These are phyloP conservation scores for Oehlia diaphana DNA, from an alignment of 192 early-diverging fungal species.

Conservation along the genomic window DNA sequence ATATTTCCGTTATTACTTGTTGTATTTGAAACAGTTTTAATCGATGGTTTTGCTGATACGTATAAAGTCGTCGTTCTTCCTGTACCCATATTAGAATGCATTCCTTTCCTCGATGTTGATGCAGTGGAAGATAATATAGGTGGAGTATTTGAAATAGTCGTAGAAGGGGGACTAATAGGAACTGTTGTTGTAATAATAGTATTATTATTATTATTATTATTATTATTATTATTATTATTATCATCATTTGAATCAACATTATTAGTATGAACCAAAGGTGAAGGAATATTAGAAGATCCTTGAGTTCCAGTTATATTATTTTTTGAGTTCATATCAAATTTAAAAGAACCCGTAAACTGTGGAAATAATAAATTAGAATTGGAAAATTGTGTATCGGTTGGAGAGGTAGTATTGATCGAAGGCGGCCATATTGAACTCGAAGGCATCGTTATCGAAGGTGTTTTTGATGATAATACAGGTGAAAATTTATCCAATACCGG, in stretches of 20 bases:
- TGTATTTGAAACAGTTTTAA: neutral
- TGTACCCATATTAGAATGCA: neutral
- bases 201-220: too few relatives aligned
- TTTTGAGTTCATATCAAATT: slow-evolving; percentile 28
- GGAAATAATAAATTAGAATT: slow-evolving; percentile 29
- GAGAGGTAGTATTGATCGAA: slow-evolving; percentile 5
- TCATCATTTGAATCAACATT: neutral
- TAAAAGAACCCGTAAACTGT: slow-evolving; percentile 29
- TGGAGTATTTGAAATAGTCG: neutral
- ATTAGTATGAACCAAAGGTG: neutral
- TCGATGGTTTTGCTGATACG: neutral
- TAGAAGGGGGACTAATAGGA: neutral
- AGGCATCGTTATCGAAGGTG: slow-evolving; percentile 19
- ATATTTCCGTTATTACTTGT: neutral
- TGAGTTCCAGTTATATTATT: neutral
- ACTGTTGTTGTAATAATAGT: neutral
- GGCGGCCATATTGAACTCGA: slow-evolving; percentile 20
- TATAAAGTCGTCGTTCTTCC: slow-evolving; percentile 9
- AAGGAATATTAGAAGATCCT: neutral
- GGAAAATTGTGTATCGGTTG: slow-evolving; percentile 17
- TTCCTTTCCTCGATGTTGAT: neutral
- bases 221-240: neutral
- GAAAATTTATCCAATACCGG: slow-evolving; percentile 28
- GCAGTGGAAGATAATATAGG: neutral
- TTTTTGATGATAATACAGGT: slow-evolving; percentile 19